Percentiles rank a stretch among this genome's conserved stretches.
phyloP scores from a whole-genome alignment of 371 early-diverging fungal genomes.

The Actinomortierella ambigua region DNA sequence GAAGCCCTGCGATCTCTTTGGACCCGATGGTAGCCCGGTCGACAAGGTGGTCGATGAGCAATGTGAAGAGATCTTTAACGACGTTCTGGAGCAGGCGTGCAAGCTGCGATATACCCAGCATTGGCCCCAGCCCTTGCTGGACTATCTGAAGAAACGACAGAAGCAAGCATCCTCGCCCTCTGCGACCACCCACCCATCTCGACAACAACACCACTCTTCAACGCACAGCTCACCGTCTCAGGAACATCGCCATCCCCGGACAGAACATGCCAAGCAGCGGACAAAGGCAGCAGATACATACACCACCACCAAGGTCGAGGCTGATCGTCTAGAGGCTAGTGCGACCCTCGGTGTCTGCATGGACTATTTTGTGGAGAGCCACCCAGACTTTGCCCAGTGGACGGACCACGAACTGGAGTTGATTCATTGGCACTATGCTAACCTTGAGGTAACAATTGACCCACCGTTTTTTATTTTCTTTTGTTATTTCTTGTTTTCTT shows the following conservation, averaged over 20 bases:
- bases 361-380: conserved; percentile 45
- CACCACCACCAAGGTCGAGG: conserved; percentile 7
- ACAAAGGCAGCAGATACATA: no score
- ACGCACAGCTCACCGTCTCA: no score
- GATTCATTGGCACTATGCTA: conserved; percentile 52
- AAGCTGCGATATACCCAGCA: conserved; percentile 18
- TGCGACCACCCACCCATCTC: no score
- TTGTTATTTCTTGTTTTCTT: neutral
- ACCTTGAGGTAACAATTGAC: conserved; percentile 42
- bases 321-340: neutral
- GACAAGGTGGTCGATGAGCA: conserved; percentile 25
- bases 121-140: conserved; percentile 15
- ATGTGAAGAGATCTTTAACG: conserved; percentile 40
- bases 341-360: conserved; percentile 48
- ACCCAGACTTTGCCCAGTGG: conserved; percentile 41
- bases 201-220: no score
- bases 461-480: neutral
- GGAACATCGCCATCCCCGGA: no score
- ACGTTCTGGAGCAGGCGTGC: conserved; percentile 32
- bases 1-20: conserved; percentile 38
- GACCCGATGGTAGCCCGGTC: conserved; percentile 31
- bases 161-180: no score
- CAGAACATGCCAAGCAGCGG: no score
- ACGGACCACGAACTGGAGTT: conserved; percentile 33
- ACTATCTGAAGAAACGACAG: conserved; percentile 5